Evolutionary conservation across 2,329 filamentous ascomycete species (phyloP).

Genomic region (Verticillium nubilum): DNA sequence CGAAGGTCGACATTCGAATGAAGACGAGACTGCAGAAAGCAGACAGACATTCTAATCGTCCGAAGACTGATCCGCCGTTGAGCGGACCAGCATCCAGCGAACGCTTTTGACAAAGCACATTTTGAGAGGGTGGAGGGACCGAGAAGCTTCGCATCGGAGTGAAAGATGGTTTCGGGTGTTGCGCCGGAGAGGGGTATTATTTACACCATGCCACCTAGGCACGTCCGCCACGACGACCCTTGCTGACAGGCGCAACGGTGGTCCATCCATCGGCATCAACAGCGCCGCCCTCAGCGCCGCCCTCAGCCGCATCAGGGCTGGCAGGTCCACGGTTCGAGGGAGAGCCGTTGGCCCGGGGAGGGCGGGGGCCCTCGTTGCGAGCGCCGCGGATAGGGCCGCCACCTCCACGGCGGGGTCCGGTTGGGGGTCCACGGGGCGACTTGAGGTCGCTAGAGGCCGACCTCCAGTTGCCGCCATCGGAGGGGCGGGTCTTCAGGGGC

Average conservation of each 20-base stretch:
- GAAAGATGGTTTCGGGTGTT: neutral
- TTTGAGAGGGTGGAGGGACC: neutral
- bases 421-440: slow-evolving; percentile 38
- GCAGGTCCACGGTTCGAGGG: slow-evolving; percentile 28
- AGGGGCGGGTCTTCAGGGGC: slow-evolving; percentile 47
- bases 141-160: neutral
- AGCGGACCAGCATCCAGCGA: neutral
- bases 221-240: slow-evolving; percentile 2
- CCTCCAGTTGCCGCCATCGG: slow-evolving; percentile 58
- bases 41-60: neutral
- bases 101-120: neutral
- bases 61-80: neutral
- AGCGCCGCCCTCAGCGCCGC: slow-evolving; percentile 31
- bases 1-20: neutral
- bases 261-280: slow-evolving; percentile 61
- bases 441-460: slow-evolving; percentile 42
- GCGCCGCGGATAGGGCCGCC: slow-evolving; percentile 34
- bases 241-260: slow-evolving; percentile 35
- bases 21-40: neutral
- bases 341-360: slow-evolving; percentile 43
- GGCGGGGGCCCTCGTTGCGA: slow-evolving; percentile 38
- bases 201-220: neutral
- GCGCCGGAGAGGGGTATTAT: neutral
- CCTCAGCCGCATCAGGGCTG: slow-evolving; percentile 25
- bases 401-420: slow-evolving; percentile 35